Evolutionary conservation across 352 stramenopile genomes (phyloP), one percentile per base, ranked within the genome.

Genomic region (Pseudoperonospora humuli): DNA sequence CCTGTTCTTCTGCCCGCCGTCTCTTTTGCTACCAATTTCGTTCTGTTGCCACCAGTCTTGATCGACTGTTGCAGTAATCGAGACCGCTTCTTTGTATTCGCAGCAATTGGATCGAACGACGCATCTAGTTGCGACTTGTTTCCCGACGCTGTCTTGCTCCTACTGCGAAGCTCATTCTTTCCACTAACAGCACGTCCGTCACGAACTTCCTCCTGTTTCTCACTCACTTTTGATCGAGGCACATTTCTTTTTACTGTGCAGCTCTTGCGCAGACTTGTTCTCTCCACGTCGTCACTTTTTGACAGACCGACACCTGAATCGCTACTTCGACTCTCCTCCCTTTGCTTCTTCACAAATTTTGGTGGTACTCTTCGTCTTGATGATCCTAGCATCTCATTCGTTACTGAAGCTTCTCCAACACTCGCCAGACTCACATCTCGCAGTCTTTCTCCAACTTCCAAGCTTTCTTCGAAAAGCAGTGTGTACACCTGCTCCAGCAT

Each of bases 401-500:
- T 40, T 1, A 18, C n/a, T 10, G 41, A 10, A 2, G 3, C 23
- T 34, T 52, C 48, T 7, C 57, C 52, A 7, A 59, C 14, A 42
- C 51, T 62, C 1, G 52, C 57, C 2, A 59, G 36, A 51, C 57
- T 62, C 6, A 20, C 28, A 18, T 61, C 46, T 47, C 57, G 26
- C 1, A 57, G 35, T 14, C 34, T 45, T 5, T 65, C 45, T 21
- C 47, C 43, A 1, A 59, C 35, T 37, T 54, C 45, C n/a, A 50
- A 42, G 36, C 45, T 65, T 41, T 68, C 62, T 39, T 67, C 61
- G 37, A 80, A 72, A 27, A 89, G 49, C 15, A 85, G 54, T 2
- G 59, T 49, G 24, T 79, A 74, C 5, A 89, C 72, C 11, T 78
- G 68, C 13, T 69, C 56, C 35, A 86, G 72, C 56, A 81, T 71